These are phyloP conservation scores for Hygrocybe coccinea DNA, from an alignment of 768 basidiomycete genomes.

Conservation along the genomic window DNA sequence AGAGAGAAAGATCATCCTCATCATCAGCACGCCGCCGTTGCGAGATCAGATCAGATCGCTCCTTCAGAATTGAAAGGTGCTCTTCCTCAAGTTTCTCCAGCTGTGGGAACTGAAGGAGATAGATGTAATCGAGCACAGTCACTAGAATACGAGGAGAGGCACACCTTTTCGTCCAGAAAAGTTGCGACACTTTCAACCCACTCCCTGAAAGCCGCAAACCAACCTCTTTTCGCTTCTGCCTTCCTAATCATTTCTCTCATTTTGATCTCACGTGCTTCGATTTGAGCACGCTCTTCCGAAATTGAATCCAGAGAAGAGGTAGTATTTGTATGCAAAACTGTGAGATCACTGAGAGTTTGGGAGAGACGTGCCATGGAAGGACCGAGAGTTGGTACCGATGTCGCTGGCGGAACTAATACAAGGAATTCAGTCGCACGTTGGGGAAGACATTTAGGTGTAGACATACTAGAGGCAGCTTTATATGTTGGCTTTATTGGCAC, in stretches of 20 bases:
- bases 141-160: neutral
- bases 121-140: neutral
- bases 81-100: constrained; percentile 78
- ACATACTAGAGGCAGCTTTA: constrained; percentile 66
- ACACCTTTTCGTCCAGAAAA: constrained; percentile 87
- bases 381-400: constrained; percentile 59
- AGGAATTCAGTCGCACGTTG: constrained; percentile 12
- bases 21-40: constrained; percentile 71
- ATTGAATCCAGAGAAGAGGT: constrained; percentile 52
- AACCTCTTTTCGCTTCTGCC: constrained; percentile 74
- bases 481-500: constrained; percentile 53
- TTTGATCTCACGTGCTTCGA: constrained; percentile 65
- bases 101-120: constrained; percentile 56
- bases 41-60: constrained; percentile 64
- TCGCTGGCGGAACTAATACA: constrained; percentile 57
- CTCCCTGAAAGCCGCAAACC: constrained; percentile 74
- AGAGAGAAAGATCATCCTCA: constrained; percentile 69
- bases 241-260: constrained; percentile 68
- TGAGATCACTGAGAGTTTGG: constrained; percentile 53
- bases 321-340: constrained; percentile 63
- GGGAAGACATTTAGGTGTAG: neutral
- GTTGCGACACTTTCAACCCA: constrained; percentile 79
- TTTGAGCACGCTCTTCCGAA: constrained; percentile 55
- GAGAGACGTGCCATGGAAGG: constrained; percentile 58
- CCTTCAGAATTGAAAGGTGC: constrained; percentile 64